Evolutionary conservation across 805 yeast genomes (phyloP).

Genomic region (Limtongia smithiae): DNA sequence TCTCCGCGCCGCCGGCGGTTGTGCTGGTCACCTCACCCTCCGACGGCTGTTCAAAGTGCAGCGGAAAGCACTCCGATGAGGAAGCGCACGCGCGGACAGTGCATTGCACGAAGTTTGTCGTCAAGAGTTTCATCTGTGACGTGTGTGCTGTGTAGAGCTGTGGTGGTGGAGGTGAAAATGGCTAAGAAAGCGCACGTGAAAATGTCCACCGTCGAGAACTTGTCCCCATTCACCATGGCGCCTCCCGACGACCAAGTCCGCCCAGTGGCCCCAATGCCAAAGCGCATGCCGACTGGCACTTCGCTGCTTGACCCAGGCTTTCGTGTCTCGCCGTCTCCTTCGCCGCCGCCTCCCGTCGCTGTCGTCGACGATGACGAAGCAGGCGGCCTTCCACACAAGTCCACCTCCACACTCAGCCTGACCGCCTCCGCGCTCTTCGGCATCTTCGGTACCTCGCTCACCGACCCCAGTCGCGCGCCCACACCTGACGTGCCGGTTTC

Average conservation of each 20-base stretch:
- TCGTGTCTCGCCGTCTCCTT: slow-evolving; percentile 32
- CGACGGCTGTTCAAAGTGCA: slow-evolving; percentile 51
- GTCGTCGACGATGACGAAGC: neutral
- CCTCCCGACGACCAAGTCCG: slow-evolving; percentile 17
- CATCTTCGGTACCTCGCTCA: slow-evolving; percentile 41
- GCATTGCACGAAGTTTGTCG: slow-evolving; percentile 96
- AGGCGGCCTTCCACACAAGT: slow-evolving; percentile 1
- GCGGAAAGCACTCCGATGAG: slow-evolving; percentile 75
- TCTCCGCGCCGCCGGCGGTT: too few species aligned
- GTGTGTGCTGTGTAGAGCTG: neutral
- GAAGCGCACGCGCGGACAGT: slow-evolving; percentile 78
- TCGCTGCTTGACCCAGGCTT: slow-evolving; percentile 39
- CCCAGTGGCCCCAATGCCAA: slow-evolving; percentile 30
- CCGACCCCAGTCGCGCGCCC: slow-evolving; percentile 33
- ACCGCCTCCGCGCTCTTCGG: slow-evolving; percentile 36
- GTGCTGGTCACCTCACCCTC: too few species aligned
- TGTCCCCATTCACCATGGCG: neutral
- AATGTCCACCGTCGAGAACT: neutral
- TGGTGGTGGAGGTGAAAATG: neutral
- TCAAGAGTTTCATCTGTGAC: slow-evolving; percentile 72
- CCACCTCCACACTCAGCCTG: slow-evolving; percentile 17
- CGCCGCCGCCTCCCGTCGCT: slow-evolving; percentile 7
- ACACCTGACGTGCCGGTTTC: slow-evolving; percentile 32
- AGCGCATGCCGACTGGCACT: slow-evolving; percentile 40
- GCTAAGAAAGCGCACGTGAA: neutral